Evolutionary conservation across 495 filamentous ascomycete genomes (phyloP).

Genomic region (Lasiosphaeria ovina): DNA sequence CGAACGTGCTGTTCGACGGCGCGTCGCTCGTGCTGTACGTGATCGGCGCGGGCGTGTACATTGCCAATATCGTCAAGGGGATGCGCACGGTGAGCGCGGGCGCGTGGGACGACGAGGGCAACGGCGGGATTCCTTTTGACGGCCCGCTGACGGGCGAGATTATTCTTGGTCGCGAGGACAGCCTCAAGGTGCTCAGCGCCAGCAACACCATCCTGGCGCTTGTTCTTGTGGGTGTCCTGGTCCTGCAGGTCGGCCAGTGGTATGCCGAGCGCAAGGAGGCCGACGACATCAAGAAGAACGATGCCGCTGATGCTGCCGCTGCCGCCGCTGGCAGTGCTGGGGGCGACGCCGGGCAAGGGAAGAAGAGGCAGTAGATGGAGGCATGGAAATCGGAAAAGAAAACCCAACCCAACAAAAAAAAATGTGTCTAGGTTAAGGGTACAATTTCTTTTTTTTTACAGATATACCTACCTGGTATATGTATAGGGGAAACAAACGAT

Average conservation of each 20-base stretch:
- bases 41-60: conserved; percentile 85
- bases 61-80: conserved; percentile 93
- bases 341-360: background rate
- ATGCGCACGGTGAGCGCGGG: conserved; percentile 70
- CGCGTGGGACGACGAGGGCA: conserved; percentile 51
- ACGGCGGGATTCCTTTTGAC: conserved; percentile 42
- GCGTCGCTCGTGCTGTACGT: conserved; percentile 87
- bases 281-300: conserved; percentile 54
- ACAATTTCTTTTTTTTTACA: too few relatives aligned
- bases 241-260: conserved; percentile 97
- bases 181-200: conserved; percentile 83
- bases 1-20: conserved; percentile 96
- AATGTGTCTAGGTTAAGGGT: too few relatives aligned
- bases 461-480: too few relatives aligned
- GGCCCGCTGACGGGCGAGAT: conserved; percentile 43
- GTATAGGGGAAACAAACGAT: too few relatives aligned
- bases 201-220: conserved; percentile 94
- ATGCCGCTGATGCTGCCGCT: background rate
- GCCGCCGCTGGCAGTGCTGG: background rate
- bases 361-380: conserved; percentile 4
- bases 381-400: too few relatives aligned
- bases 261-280: conserved; percentile 92
- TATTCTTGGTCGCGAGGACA: conserved; percentile 73
- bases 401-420: too few relatives aligned
- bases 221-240: conserved; percentile 84